These are phyloP conservation scores for Hypoxylon subgilvum DNA, from an alignment of 495 filamentous ascomycete species.

Conservation along the genomic window DNA sequence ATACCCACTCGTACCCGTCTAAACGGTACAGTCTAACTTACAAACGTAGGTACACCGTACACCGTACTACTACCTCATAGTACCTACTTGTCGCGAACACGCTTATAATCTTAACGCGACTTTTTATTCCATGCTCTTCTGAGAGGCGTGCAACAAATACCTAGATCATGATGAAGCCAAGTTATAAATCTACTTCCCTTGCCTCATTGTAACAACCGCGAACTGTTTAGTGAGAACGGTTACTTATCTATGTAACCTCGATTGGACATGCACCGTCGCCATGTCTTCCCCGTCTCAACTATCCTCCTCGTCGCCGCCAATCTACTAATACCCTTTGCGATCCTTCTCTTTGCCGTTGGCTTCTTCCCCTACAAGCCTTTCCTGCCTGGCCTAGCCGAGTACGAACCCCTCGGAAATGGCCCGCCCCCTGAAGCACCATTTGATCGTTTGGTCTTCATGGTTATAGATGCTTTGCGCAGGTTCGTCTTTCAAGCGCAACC, in stretches of 20 bases:
- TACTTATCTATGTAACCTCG: neutral
- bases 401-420: conserved; percentile 56
- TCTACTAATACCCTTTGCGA: conserved; percentile 74
- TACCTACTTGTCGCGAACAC: too few species aligned
- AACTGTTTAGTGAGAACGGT: too few species aligned
- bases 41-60: too few species aligned
- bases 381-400: conserved; percentile 78
- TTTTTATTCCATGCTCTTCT: too few species aligned
- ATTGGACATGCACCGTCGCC: conserved; percentile 40
- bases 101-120: too few species aligned
- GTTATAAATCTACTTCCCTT: too few species aligned
- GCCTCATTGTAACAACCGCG: too few species aligned
- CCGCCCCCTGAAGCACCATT: conserved; percentile 69
- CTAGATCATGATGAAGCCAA: too few species aligned
- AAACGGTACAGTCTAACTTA: too few species aligned
- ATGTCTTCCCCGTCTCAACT: conserved; percentile 46
- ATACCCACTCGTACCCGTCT: too few species aligned
- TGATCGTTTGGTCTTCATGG: conserved; percentile 94
- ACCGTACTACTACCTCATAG: too few species aligned
- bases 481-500: conserved; percentile 45
- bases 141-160: too few species aligned
- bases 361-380: conserved; percentile 99
- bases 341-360: conserved; percentile 83
- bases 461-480: conserved; percentile 93
- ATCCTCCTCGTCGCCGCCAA: conserved; percentile 69